These are phyloP conservation scores for Kluyveromyces siamensis DNA, from an alignment of 805 yeast species.

Conservation along the genomic window DNA sequence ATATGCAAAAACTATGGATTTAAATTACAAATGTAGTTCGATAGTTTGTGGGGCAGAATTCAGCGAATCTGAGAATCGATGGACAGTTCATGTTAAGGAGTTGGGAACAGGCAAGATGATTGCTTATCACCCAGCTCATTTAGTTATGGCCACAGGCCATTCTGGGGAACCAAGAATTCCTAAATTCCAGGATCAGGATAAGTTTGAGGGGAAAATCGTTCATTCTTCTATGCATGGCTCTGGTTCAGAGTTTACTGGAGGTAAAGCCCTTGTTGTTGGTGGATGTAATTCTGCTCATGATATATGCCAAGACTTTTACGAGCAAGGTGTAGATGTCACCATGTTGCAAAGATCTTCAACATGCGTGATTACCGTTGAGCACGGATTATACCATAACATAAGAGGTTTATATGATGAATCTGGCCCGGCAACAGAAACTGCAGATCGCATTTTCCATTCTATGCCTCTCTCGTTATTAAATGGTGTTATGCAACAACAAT, in stretches of 20 bases:
- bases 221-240: constrained; percentile 36
- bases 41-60: constrained; percentile 27
- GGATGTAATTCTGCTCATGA: constrained; percentile 40
- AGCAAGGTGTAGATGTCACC: constrained; percentile 36
- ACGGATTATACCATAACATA: constrained; percentile 25
- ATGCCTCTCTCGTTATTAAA: constrained; percentile 30
- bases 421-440: constrained; percentile 32
- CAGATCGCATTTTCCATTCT: constrained; percentile 32
- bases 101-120: constrained; percentile 20
- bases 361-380: constrained; percentile 32
- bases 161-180: constrained; percentile 40
- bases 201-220: constrained; percentile 31
- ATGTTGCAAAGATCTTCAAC: constrained; percentile 40
- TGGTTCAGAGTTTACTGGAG: constrained; percentile 35
- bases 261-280: constrained; percentile 37
- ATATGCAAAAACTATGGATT: constrained; percentile 34
- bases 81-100: constrained; percentile 30
- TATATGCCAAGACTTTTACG: constrained; percentile 37
- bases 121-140: constrained; percentile 28
- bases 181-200: constrained; percentile 30
- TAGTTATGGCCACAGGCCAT: constrained; percentile 38
- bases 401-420: constrained; percentile 30
- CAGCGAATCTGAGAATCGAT: constrained; percentile 21
- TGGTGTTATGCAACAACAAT: constrained; percentile 31
- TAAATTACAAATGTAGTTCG: constrained; percentile 30